phyloP scores from a whole-genome alignment of 2,329 filamentous ascomycete genomes.

The Talaromyces marneffei region DNA sequence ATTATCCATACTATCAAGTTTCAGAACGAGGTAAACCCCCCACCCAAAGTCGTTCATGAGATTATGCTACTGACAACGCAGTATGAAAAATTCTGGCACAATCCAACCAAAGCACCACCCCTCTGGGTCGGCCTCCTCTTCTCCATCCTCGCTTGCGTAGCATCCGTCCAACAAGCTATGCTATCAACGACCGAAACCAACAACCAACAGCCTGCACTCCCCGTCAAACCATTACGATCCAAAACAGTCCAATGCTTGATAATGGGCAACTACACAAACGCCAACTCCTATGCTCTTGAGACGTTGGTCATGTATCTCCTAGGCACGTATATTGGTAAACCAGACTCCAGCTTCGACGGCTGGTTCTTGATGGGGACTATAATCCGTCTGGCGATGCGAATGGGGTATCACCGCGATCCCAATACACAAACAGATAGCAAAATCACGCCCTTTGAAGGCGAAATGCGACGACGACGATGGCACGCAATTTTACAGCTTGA shows the following conservation, averaged over 20 bases:
- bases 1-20: conserved; percentile 15
- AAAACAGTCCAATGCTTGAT: conserved; percentile 48
- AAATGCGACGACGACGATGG: conserved; percentile 39
- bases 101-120: conserved; percentile 12
- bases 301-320: conserved; percentile 50
- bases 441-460: conserved; percentile 49
- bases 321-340: conserved; percentile 47
- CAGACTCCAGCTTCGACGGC: conserved; percentile 49
- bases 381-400: conserved; percentile 50
- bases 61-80: conserved; percentile 1
- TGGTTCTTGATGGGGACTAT: conserved; percentile 49
- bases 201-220: neutral
- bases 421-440: conserved; percentile 44
- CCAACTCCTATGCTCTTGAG: conserved; percentile 48
- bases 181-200: neutral
- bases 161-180: conserved; percentile 3
- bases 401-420: conserved; percentile 53
- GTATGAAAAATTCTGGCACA: conserved; percentile 20
- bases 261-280: conserved; percentile 48
- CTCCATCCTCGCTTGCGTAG: conserved; percentile 12
- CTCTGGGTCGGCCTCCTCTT: conserved; percentile 19
- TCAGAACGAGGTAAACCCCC: conserved; percentile 11
- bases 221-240: conserved; percentile 2
- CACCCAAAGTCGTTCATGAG: neutral
- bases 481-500: conserved; percentile 47